A percentile compares a stretch with the other conserved stretches of the same genome.
These are phyloP conservation scores for Trypanosoma caninum DNA, from an alignment of 208 protist genomes.

Conservation along the genomic window DNA sequence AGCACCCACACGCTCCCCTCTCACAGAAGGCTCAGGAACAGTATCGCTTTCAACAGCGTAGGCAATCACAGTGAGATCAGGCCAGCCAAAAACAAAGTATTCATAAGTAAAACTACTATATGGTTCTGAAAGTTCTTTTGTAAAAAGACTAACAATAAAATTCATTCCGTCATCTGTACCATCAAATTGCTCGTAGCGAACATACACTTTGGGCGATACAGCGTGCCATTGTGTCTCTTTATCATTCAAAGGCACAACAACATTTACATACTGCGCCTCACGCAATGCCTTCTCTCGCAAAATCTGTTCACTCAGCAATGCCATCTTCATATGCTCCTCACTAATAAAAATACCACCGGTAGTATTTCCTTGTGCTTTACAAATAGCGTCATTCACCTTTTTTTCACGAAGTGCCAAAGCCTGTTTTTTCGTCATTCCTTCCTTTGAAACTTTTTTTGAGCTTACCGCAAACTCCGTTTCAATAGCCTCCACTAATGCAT, in stretches of 20 bases:
- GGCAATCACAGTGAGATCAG: slow-evolving; percentile 91
- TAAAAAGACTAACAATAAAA: slow-evolving; percentile 93
- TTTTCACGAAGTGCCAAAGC: slow-evolving; percentile 41
- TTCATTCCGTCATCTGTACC: slow-evolving; percentile 76
- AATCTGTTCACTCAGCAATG: slow-evolving; percentile 38
- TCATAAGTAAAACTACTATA: slow-evolving; percentile 99
- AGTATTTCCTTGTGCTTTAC: slow-evolving; percentile 23
- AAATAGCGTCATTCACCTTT: slow-evolving; percentile 32
- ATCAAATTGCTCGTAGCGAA: slow-evolving; percentile 82
- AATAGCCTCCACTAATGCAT: slow-evolving; percentile 67
- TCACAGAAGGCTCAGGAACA: slow-evolving; percentile 47
- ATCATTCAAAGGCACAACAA: slow-evolving; percentile 43
- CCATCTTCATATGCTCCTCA: slow-evolving; percentile 32
- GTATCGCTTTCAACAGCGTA: slow-evolving; percentile 59
- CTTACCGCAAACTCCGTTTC: slow-evolving; percentile 25
- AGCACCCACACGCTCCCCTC: slow-evolving; percentile 82
- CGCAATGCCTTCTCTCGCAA: slow-evolving; percentile 38
- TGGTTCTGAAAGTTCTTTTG: slow-evolving; percentile 96
- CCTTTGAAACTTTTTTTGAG: slow-evolving; percentile 30
- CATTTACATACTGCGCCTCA: slow-evolving; percentile 60
- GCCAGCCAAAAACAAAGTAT: slow-evolving; percentile 98
- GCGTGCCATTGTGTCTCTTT: slow-evolving; percentile 57
- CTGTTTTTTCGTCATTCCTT: slow-evolving; percentile 70
- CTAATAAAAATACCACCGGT: slow-evolving; percentile 15
- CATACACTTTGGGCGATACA: slow-evolving; percentile 61